Conservation (phyloP, 148 eudicot species). For the Cornus controversa region DNA sequence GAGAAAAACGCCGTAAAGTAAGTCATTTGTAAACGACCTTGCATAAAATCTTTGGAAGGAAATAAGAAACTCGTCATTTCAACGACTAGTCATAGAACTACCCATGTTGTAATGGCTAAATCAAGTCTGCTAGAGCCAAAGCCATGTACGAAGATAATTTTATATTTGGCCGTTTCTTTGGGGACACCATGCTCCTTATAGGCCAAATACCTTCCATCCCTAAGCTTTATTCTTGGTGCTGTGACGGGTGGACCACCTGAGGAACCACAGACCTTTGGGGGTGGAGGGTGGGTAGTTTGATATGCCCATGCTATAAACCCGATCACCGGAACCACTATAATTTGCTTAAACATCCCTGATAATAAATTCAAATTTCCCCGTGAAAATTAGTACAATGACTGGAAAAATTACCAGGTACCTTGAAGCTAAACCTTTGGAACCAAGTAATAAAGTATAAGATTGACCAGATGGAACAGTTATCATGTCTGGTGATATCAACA, state of each 20-base stretch:
- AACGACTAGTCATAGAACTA: conserved; percentile 16
- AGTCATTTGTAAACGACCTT: too few species aligned
- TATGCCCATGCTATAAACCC: conserved; percentile 25
- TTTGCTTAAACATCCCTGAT: conserved; percentile 12
- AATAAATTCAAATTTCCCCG: background rate
- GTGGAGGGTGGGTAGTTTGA: conserved; percentile 24
- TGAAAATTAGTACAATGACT: background rate
- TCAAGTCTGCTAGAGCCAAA: conserved; percentile 36
- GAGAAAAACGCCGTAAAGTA: conserved; percentile 12
- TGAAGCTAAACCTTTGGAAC: too few species aligned
- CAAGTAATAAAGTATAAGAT: background rate
- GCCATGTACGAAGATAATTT: conserved; percentile 52
- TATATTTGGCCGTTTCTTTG: conserved; percentile 45
- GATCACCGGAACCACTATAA: conserved; percentile 1
- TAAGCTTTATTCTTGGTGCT: conserved; percentile 34
- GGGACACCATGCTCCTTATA: conserved; percentile 59
- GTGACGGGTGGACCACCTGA: conserved; percentile 27
- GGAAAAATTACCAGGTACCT: too few species aligned
- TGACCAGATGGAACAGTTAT: background rate
- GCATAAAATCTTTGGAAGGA: background rate
- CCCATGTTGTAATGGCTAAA: conserved; percentile 14
- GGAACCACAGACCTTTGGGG: conserved; percentile 25
- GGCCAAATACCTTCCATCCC: conserved; percentile 69
- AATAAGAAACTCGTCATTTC: background rate
- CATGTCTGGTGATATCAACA: too few species aligned